Conservation (phyloP, 805 yeast species). For the Myxozyma neglecta region DNA sequence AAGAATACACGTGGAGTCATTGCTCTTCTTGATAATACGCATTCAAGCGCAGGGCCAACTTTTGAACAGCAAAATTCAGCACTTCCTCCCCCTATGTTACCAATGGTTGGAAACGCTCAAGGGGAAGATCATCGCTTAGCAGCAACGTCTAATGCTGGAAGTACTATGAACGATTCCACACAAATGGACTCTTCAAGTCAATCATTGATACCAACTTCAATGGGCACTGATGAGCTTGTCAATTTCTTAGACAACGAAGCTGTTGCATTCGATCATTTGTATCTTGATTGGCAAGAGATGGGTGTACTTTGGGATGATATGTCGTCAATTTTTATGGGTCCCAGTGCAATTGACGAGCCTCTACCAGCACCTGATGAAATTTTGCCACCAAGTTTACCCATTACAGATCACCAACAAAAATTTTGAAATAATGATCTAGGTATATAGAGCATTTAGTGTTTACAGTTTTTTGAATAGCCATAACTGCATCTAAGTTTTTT, state of each 20-base stretch:
- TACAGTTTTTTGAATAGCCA: too few relatives aligned
- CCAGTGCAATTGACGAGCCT: neutral
- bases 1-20: slow-evolving; percentile 24
- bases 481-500: too few relatives aligned
- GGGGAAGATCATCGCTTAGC: neutral
- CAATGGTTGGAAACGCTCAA: neutral
- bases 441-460: neutral
- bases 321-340: slow-evolving; percentile 9
- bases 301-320: slow-evolving; percentile 31
- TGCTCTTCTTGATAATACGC: slow-evolving; percentile 24
- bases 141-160: neutral
- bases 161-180: neutral
- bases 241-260: slow-evolving; percentile 28
- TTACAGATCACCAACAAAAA: neutral
- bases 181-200: neutral
- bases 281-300: slow-evolving; percentile 29
- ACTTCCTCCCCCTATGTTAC: slow-evolving; percentile 11
- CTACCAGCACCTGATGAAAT: slow-evolving; percentile 4
- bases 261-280: slow-evolving; percentile 31
- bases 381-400: neutral
- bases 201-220: slow-evolving; percentile 1
- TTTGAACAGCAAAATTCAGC: slow-evolving; percentile 26
- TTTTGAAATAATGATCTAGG: neutral
- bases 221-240: slow-evolving; percentile 31
- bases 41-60: slow-evolving; percentile 15